Percentiles rank a stretch among this genome's conserved stretches.
phyloP scores from a whole-genome alignment of 1,284 basidiomycete genomes.

The Xerocomus minutiporus region DNA sequence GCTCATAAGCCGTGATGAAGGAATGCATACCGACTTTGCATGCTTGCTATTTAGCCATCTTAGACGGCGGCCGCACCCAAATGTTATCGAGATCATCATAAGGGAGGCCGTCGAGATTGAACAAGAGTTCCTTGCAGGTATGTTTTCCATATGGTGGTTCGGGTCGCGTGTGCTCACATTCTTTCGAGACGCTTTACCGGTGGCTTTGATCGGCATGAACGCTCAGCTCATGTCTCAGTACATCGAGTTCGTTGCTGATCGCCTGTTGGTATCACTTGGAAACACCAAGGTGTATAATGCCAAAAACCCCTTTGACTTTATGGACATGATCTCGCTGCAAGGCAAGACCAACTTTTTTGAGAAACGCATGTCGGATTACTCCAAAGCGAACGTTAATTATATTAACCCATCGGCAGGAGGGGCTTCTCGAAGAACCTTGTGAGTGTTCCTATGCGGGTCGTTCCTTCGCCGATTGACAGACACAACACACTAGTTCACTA shows the following conservation, averaged over 20 bases:
- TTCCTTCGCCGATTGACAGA: neutral
- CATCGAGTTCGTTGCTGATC: slow-evolving; percentile 96
- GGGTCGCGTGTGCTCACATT: neutral
- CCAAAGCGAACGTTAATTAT: neutral
- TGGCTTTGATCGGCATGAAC: slow-evolving; percentile 82
- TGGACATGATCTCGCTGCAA: slow-evolving; percentile 90
- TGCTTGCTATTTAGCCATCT: slow-evolving; percentile 91
- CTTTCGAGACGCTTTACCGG: slow-evolving; percentile 42
- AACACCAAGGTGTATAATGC: slow-evolving; percentile 75
- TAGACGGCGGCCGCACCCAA: slow-evolving; percentile 72
- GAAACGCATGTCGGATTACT: slow-evolving; percentile 82
- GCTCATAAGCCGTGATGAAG: slow-evolving; percentile 95
- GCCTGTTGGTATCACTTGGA: slow-evolving; percentile 80
- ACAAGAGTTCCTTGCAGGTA: slow-evolving; percentile 77
- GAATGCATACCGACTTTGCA: slow-evolving; percentile 97
- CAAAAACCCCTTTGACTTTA: slow-evolving; percentile 80
- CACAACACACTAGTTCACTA: neutral
- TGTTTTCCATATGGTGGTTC: slow-evolving; percentile 23
- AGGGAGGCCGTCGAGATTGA: slow-evolving; percentile 80
- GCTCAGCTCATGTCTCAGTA: slow-evolving; percentile 84
- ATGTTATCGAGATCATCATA: slow-evolving; percentile 71
- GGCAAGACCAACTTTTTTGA: slow-evolving; percentile 78
- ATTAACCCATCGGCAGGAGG: neutral
- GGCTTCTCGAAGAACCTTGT: neutral
- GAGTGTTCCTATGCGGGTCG: neutral